phyloP scores from a whole-genome alignment of 352 stramenopile genomes.

The Globisporangium camurandrum region DNA sequence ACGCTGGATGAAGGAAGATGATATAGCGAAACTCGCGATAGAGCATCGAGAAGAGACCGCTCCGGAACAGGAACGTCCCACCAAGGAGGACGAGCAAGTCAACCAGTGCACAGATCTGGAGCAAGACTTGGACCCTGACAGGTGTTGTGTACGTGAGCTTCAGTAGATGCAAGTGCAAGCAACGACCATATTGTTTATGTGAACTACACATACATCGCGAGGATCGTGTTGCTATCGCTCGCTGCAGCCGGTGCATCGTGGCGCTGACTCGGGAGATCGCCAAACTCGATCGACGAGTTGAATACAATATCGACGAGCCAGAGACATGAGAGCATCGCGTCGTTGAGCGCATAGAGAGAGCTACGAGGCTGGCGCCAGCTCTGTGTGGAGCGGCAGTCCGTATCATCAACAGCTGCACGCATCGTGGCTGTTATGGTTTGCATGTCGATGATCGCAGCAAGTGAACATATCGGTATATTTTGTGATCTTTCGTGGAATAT shows the following conservation, averaged over 20 bases:
- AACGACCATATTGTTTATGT: background rate
- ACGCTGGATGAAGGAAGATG: constrained; percentile 35
- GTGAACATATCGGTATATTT: too few relatives aligned
- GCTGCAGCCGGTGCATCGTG: background rate
- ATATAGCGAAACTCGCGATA: constrained; percentile 43
- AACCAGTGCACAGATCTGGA: constrained; percentile 52
- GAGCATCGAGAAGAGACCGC: constrained; percentile 50
- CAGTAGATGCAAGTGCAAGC: background rate
- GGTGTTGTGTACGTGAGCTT: background rate
- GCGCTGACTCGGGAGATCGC: constrained; percentile 31
- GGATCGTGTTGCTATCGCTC: constrained; percentile 26
- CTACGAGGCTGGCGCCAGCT: constrained; percentile 10
- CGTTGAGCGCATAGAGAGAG: constrained; percentile 34
- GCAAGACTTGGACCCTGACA: constrained; percentile 44
- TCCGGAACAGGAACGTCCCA: constrained; percentile 66
- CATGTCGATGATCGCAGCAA: too few relatives aligned
- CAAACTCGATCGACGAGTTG: constrained; percentile 58
- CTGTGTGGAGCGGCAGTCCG: too few relatives aligned
- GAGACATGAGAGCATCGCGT: constrained; percentile 28
- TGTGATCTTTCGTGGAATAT: too few relatives aligned
- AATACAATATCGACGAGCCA: constrained; percentile 49
- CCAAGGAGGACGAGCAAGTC: constrained; percentile 52
- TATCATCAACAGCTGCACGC: too few relatives aligned
- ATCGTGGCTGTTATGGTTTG: too few relatives aligned
- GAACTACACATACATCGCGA: constrained; percentile 45